Evolutionary conservation across 495 filamentous ascomycete species (phyloP).

Genomic region (Talaromyces thailandensis): DNA sequence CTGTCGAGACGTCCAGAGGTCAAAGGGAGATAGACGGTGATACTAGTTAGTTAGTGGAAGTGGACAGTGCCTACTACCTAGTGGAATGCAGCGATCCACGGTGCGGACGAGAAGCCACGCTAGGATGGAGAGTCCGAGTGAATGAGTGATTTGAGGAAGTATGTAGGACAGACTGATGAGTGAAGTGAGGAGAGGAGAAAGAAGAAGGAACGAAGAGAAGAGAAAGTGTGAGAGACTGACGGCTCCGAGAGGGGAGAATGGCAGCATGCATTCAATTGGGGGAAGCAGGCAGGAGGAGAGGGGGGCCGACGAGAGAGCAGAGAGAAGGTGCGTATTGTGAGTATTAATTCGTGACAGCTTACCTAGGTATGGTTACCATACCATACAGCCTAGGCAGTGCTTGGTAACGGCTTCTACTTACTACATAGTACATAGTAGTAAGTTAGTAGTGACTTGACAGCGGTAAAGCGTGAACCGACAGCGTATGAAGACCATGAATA

Average conservation of each 20-base stretch:
- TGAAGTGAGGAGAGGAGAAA: not conserved
- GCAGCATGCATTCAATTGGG: not conserved
- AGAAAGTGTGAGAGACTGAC: not conserved
- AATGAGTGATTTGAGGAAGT: not conserved
- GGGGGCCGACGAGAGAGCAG: not conserved
- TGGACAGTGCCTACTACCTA: not conserved
- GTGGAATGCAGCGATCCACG: not conserved
- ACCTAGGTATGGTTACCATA: not conserved
- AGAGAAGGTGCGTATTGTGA: not conserved
- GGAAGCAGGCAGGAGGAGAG: not conserved
- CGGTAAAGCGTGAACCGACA: not conserved
- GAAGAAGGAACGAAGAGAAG: not conserved
- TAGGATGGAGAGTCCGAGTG: not conserved
- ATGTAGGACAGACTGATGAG: not conserved
- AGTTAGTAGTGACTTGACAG: not conserved
- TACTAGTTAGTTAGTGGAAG: no score
- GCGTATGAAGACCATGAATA: not conserved
- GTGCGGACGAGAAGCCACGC: not conserved
- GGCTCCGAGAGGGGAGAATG: not conserved
- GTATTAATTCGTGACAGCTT: not conserved
- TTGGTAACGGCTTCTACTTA: no score
- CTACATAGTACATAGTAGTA: no score
- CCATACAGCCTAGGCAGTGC: not conserved
- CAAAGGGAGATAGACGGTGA: not conserved
- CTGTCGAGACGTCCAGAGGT: not conserved